Base-by-base conservation (phyloP, 495 filamentous ascomycete species). In the Lasiosphaeria ovina region DNA sequence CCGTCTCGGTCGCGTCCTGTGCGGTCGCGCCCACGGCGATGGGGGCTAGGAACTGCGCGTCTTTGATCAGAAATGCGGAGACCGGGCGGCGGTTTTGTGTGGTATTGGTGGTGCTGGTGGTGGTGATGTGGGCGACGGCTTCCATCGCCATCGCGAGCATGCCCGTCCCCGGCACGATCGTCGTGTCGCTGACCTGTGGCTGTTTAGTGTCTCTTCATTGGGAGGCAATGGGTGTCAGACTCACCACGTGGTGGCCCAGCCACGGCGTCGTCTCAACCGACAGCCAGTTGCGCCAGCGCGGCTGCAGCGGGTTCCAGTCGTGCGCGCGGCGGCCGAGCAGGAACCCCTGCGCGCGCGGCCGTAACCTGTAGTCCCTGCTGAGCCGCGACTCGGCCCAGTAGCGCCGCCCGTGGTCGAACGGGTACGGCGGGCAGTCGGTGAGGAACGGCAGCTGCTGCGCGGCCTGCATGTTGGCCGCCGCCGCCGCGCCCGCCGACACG, bases 81-180 rank as follows among this genome's bases (percentile, higher is more conserved):
- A 75, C 57, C 24, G 36, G n/a, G 12, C 53, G 33, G 16, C 33
- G 11, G 7, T 11, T 34, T 10, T 53, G 72, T 16, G 54, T 77
- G 59, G 17, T 66, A 50, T 8, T n/a, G n/a, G n/a, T n/a, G n/a
- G n/a, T n/a, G n/a, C n/a, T n/a, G n/a, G n/a, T n/a, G n/a, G n/a
- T n/a, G n/a, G n/a, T n/a, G n/a, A n/a, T n/a, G n/a, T n/a, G n/a
- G n/a, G 61, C 9, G 6, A 34, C 64, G 0, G 73, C 73, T 59
- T 89, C 85, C 1, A 84, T 61, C 0, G 81, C 81, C 69, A 81
- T 82, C 11, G 76, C 70, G 14, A 82, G 60, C 63, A 83, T 86
- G 0, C 77, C 80, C n/a, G 84, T 74, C 3, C 72, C 85, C 6
- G 87, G 85, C 47, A 81, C 84, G 1, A 89, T 65, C 3, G 63